These are phyloP conservation scores for Zygotorulaspora sp. DNA, from an alignment of 805 yeast species.

Conservation along the genomic window DNA sequence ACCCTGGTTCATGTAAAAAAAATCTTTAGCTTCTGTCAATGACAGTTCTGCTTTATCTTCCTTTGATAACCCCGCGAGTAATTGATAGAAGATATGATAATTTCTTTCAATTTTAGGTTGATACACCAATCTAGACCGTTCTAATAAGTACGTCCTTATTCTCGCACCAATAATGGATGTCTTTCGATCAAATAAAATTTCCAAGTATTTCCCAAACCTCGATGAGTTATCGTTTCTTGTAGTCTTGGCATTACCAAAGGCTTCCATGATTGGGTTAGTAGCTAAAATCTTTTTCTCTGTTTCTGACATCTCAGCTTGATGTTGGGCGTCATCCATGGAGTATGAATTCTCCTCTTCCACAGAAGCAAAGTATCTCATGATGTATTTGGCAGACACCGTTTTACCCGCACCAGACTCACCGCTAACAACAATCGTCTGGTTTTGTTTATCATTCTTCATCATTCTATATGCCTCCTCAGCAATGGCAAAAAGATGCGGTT, in stretches of 20 bases:
- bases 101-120: slow-evolving; percentile 88
- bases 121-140: slow-evolving; percentile 88
- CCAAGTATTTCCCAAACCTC: slow-evolving; percentile 90
- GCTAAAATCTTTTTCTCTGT: slow-evolving; percentile 93
- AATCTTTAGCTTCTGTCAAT: slow-evolving; percentile 63
- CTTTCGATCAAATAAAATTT: slow-evolving; percentile 71
- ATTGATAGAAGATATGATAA: slow-evolving; percentile 91
- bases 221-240: slow-evolving; percentile 91
- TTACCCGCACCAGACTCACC: slow-evolving; percentile 99
- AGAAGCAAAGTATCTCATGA: slow-evolving; percentile 96
- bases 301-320: slow-evolving; percentile 65
- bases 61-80: slow-evolving; percentile 63
- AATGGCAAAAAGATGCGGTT: slow-evolving; percentile 94
- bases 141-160: slow-evolving; percentile 86
- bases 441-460: slow-evolving; percentile 78
- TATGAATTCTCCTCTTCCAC: slow-evolving; percentile 55
- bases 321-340: slow-evolving; percentile 26
- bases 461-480: slow-evolving; percentile 97
- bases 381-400: slow-evolving; percentile 94
- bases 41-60: slow-evolving; percentile 54
- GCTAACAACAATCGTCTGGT: slow-evolving; percentile 93
- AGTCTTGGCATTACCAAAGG: slow-evolving; percentile 94
- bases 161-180: slow-evolving; percentile 92
- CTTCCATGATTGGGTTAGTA: slow-evolving; percentile 87
- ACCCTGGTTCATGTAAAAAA: slow-evolving; percentile 84